Evolutionary conservation across 495 filamentous ascomycete species (phyloP).

Genomic region (Trichoderma erinaceum): DNA sequence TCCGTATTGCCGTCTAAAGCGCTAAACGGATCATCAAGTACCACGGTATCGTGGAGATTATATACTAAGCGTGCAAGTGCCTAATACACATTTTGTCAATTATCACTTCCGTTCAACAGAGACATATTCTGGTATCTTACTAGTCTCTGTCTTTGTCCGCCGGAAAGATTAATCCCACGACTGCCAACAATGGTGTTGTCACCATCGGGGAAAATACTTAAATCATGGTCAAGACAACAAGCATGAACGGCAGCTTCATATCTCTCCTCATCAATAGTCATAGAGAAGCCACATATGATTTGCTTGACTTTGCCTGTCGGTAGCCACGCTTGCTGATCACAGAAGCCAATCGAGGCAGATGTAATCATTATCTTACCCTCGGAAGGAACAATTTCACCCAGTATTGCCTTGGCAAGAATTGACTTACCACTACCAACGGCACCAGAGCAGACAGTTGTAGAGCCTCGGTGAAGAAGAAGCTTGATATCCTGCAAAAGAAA

Average conservation of each 20-base stretch:
- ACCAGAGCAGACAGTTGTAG: slow-evolving; percentile 23
- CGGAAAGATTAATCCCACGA: slow-evolving; percentile 54
- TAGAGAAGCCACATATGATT: slow-evolving; percentile 26
- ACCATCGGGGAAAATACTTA: slow-evolving; percentile 46
- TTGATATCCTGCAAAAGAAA: neutral
- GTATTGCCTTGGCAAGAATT: slow-evolving; percentile 46
- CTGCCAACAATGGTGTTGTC: slow-evolving; percentile 55
- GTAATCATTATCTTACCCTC: slow-evolving; percentile 37
- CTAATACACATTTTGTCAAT: slow-evolving; percentile 14
- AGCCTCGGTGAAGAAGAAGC: slow-evolving; percentile 13
- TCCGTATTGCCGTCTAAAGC: slow-evolving; percentile 35
- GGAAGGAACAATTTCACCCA: slow-evolving; percentile 43
- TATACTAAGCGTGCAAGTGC: slow-evolving; percentile 35
- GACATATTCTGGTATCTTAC: slow-evolving; percentile 16
- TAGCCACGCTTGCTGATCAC: slow-evolving; percentile 45
- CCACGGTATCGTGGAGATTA: slow-evolving; percentile 24
- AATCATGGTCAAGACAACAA: slow-evolving; percentile 52
- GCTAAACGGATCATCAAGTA: slow-evolving; percentile 38
- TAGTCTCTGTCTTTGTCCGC: slow-evolving; percentile 57
- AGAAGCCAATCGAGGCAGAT: slow-evolving; percentile 28
- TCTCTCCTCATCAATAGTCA: slow-evolving; percentile 43
- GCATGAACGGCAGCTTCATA: slow-evolving; percentile 49
- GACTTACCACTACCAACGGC: slow-evolving; percentile 54
- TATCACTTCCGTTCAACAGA: neutral
- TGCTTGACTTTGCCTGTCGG: slow-evolving; percentile 54